A percentile compares a stretch with the other conserved stretches of the same genome.
Evolutionary conservation across 2,329 filamentous ascomycete genomes (phyloP).

Genomic region (Monilinia fructicola): DNA sequence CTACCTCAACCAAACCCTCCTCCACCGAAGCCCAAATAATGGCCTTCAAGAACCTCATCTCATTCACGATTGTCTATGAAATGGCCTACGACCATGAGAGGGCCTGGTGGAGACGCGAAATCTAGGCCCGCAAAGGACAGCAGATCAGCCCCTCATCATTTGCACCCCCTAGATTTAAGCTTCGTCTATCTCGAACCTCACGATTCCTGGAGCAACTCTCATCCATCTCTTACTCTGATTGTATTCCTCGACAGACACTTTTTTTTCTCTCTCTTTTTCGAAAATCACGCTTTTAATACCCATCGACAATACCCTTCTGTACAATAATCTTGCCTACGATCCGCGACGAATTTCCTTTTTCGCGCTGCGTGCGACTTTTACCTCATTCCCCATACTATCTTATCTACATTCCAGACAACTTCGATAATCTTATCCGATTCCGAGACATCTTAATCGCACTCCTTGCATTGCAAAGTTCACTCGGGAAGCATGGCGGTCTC

Average conservation of each 20-base stretch:
- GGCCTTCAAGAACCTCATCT: conserved; percentile 16
- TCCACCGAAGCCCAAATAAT: conserved; percentile 40
- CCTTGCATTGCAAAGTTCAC: conserved; percentile 22
- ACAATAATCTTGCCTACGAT: conserved; percentile 25
- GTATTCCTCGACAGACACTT: conserved; percentile 9
- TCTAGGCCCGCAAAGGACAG: neutral
- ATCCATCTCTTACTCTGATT: conserved; percentile 6
- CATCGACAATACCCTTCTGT: conserved; percentile 20
- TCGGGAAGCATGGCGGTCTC: conserved; percentile 28
- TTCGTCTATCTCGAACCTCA: conserved; percentile 23
- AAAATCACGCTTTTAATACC: conserved; percentile 25
- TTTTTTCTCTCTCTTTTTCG: neutral
- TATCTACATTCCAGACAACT: conserved; percentile 24
- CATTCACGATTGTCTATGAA: conserved; percentile 23
- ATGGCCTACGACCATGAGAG: conserved; percentile 20
- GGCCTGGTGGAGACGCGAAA: conserved; percentile 18
- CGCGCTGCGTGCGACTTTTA: conserved; percentile 22
- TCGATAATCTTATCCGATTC: conserved; percentile 10
- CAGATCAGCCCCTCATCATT: conserved; percentile 9
- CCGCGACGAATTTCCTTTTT: conserved; percentile 25
- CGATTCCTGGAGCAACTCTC: conserved; percentile 14
- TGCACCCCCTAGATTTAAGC: neutral
- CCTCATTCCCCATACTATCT: conserved; percentile 17
- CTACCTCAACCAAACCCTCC: conserved; percentile 46
- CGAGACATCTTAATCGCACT: conserved; percentile 20